Evolutionary conservation across 257 asterid genomes (phyloP), one percentile per base, ranked within the genome.

Genomic region (Solanum neorickii): DNA sequence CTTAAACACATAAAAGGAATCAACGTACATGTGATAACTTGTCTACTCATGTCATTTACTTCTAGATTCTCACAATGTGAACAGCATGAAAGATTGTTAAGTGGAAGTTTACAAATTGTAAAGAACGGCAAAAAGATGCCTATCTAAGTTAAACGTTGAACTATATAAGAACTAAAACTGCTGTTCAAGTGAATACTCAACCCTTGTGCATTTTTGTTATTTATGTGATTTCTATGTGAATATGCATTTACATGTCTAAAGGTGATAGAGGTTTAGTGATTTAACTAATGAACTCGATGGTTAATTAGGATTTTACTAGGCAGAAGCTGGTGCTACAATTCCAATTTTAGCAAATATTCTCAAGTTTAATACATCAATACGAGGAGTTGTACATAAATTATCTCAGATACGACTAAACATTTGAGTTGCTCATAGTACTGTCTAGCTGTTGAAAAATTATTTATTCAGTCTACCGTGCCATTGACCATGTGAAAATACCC

Each of bases 401-500:
- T 80, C 42, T 47, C 15, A 29, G 85, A 29, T 47, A 80, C 1
- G 10, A 3, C 42, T 80, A 80, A 77, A 16, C 44, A 12, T 80
- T 80, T 47, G 82, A 42, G 62, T 68, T 85, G 80, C 8, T 84
- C 65, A 31, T 15, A 25, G n/a, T 84, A 25, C 18, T 42, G 12
- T 66, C 73, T 82, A 66, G 56, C 74, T 84, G 65, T 47, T 68
- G 74, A 74, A 41, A 44, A 59, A 52, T 83, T 25, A 49, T 44
- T 31, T 33, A 16, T 70, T 47, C 3, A 41, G 69, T 62, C 88
- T 80, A 47, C 29, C 75, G 23, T 72, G 87, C 68, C 49, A 82
- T 88, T 84, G 87, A 80, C 87, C 33, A 46, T 77, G 78, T 37
- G 77, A 27, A 86, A 84, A 75, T 85, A 42, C 56, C 84, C 47